Conservation (phyloP, 2,329 filamentous ascomycete genomes). For the Nemania sp. region DNA sequence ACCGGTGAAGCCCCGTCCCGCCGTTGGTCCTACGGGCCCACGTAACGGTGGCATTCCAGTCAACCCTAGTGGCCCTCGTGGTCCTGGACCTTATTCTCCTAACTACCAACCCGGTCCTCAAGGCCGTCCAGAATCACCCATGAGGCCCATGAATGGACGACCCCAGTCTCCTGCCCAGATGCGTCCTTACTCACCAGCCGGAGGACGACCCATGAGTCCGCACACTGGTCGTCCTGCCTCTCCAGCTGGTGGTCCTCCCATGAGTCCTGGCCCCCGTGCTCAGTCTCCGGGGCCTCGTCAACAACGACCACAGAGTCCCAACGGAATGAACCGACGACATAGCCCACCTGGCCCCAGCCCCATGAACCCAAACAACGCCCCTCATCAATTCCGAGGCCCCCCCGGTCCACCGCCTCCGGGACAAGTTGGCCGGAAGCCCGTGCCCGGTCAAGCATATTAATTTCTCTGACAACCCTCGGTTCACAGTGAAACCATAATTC, state of each 20-base stretch:
- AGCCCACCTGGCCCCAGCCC: constrained; percentile 61
- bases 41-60: constrained; percentile 65
- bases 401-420: constrained; percentile 54
- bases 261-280: constrained; percentile 43
- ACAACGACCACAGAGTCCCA: constrained; percentile 56
- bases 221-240: constrained; percentile 39
- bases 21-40: constrained; percentile 57
- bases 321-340: constrained; percentile 55
- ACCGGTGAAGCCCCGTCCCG: constrained; percentile 85
- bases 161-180: constrained; percentile 51
- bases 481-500: constrained; percentile 48
- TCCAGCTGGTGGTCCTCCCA: constrained; percentile 45
- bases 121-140: constrained; percentile 53
- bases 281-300: constrained; percentile 40
- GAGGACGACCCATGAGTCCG: constrained; percentile 45
- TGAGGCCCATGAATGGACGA: constrained; percentile 49
- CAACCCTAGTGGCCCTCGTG: constrained; percentile 56
- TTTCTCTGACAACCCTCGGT: constrained; percentile 47
- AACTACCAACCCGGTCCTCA: constrained; percentile 50
- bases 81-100: constrained; percentile 52
- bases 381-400: constrained; percentile 48
- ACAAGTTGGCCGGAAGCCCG: constrained; percentile 65
- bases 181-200: constrained; percentile 51
- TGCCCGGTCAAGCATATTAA: constrained; percentile 66
- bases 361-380: constrained; percentile 58